A percentile compares a stretch with the other conserved stretches of the same genome.
phyloP scores from a whole-genome alignment of 2,329 filamentous ascomycete genomes.

The Stagonosporopsis cucurbitacearum region DNA sequence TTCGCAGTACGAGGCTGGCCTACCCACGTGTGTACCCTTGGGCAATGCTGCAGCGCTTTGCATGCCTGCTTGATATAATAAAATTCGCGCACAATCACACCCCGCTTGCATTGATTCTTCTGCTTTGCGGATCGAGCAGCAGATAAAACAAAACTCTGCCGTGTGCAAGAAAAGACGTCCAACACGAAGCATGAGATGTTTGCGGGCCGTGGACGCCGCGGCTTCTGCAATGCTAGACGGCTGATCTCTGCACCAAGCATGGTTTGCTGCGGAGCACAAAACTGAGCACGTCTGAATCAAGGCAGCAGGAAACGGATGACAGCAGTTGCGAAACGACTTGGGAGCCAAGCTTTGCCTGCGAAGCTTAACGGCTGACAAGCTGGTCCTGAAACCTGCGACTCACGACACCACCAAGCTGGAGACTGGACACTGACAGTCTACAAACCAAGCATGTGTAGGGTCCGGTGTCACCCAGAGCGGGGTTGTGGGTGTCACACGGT shows the following conservation, averaged over 20 bases:
- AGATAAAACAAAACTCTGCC: no score
- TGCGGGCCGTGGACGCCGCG: slow-evolving; percentile 7
- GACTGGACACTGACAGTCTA: slow-evolving; percentile 3
- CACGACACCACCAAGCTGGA: neutral
- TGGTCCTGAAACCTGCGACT: slow-evolving; percentile 1
- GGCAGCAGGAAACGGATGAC: slow-evolving; percentile 9
- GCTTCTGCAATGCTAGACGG: slow-evolving; percentile 3
- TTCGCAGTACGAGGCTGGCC: slow-evolving; percentile 15
- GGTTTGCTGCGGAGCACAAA: slow-evolving; percentile 12
- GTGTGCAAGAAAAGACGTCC: neutral
- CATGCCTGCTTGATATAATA: neutral
- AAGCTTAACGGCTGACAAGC: slow-evolving; percentile 10
- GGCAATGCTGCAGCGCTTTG: neutral
- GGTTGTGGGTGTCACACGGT: neutral
- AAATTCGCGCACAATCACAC: neutral
- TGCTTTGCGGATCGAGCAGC: slow-evolving; percentile 4
- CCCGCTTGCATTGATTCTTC: slow-evolving; percentile 6
- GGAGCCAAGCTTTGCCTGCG: slow-evolving; percentile 9
- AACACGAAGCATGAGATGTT: slow-evolving; percentile 6
- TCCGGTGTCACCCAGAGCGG: slow-evolving; percentile 4
- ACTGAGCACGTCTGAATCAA: slow-evolving; percentile 10
- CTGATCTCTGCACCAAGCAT: slow-evolving; percentile 1
- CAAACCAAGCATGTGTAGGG: slow-evolving; percentile 5
- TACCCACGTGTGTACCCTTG: slow-evolving; percentile 10
- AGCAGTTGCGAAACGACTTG: slow-evolving; percentile 12